Conservation (phyloP, 768 basidiomycete genomes). For the Macrolepiota dolichaula region DNA sequence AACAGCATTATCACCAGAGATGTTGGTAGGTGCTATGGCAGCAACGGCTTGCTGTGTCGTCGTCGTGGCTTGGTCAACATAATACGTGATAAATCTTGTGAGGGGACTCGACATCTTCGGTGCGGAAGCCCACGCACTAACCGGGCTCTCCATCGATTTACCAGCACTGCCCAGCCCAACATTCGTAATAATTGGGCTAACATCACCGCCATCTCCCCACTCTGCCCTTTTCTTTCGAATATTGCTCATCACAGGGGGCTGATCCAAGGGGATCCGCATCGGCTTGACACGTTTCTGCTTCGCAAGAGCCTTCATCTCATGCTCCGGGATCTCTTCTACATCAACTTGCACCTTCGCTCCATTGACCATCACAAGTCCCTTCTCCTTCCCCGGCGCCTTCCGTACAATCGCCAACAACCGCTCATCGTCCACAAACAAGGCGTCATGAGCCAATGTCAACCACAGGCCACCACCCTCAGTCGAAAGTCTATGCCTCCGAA, state of each 20-base stretch:
- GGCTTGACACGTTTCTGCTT: constrained; percentile 88
- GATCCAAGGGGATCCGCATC: constrained; percentile 85
- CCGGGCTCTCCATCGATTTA: constrained; percentile 10
- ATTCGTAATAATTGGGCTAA: constrained; percentile 17
- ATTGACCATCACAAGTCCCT: constrained; percentile 84
- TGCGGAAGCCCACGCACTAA: constrained; percentile 47
- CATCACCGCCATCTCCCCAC: constrained; percentile 57
- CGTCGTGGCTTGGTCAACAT: constrained; percentile 68
- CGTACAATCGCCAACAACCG: constrained; percentile 72
- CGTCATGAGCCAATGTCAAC: constrained; percentile 89
- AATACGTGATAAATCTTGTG: constrained; percentile 67
- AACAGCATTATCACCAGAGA: constrained; percentile 33
- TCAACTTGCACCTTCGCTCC: constrained; percentile 84
- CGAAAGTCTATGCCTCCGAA: constrained; percentile 85
- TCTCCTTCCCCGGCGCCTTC: constrained; percentile 74
- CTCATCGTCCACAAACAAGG: constrained; percentile 73
- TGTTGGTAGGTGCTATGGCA: constrained; percentile 60
- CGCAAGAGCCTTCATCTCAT: constrained; percentile 78
- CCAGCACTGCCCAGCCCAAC: constrained; percentile 10
- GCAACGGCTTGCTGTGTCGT: constrained; percentile 79
- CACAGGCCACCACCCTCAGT: constrained; percentile 89
- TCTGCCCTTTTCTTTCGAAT: constrained; percentile 69
- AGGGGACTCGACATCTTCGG: constrained; percentile 71
- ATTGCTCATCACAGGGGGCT: constrained; percentile 77
- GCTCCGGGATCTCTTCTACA: constrained; percentile 82